Evolutionary conservation across 495 filamentous ascomycete genomes (phyloP).

Genomic region (Penicillium pancosmium): DNA sequence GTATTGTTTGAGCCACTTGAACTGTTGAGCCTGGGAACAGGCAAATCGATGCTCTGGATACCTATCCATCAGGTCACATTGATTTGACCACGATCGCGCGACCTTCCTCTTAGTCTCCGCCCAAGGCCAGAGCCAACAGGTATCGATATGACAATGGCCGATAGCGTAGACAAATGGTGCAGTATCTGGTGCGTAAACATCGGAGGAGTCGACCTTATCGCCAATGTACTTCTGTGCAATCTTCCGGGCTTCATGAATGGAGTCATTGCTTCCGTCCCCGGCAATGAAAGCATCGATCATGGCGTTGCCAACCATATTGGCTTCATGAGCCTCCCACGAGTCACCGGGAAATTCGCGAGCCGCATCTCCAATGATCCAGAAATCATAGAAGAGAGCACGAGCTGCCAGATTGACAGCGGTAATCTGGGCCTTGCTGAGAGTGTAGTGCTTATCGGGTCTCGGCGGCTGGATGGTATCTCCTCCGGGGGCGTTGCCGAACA

Average conservation of each 20-base stretch:
- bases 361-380: constrained; percentile 92
- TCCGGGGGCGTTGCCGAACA: constrained; percentile 91
- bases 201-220: constrained; percentile 73
- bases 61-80: constrained; percentile 89
- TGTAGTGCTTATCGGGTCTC: constrained; percentile 76
- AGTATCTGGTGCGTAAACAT: constrained; percentile 79
- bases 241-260: constrained; percentile 74
- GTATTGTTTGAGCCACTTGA: constrained; percentile 90
- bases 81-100: constrained; percentile 93
- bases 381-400: constrained; percentile 81
- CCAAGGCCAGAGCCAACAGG: constrained; percentile 98
- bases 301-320: constrained; percentile 76
- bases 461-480: constrained; percentile 91
- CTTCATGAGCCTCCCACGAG: constrained; percentile 84
- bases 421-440: constrained; percentile 78
- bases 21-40: constrained; percentile 93
- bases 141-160: constrained; percentile 96
- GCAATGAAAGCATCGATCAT: constrained; percentile 90
- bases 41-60: constrained; percentile 94
- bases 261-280: constrained; percentile 71
- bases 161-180: constrained; percentile 81
- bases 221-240: constrained; percentile 85
- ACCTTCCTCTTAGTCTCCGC: constrained; percentile 99
- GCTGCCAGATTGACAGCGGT: constrained; percentile 87
- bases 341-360: constrained; percentile 78